A percentile compares a stretch with the other conserved stretches of the same genome.
Evolutionary conservation across 2,329 filamentous ascomycete genomes (phyloP).

Genomic region (Hypoxylon sp.): DNA sequence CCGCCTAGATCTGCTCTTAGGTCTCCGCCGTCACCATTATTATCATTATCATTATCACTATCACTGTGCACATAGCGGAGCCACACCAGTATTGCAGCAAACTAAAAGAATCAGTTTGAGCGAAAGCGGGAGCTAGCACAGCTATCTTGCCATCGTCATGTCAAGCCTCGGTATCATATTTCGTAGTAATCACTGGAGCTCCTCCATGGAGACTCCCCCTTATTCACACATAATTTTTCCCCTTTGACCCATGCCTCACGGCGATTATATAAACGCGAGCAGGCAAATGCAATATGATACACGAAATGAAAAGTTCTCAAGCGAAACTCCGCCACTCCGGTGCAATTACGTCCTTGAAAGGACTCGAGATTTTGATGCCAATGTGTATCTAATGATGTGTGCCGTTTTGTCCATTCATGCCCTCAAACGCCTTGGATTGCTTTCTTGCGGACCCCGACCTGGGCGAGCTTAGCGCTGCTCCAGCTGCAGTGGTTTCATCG

Average conservation of each 20-base stretch:
- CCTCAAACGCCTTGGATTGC: constrained; percentile 38
- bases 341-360: constrained; percentile 35
- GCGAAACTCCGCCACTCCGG: constrained; percentile 42
- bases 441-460: constrained; percentile 18
- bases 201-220: constrained; percentile 16
- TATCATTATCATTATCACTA: not conserved
- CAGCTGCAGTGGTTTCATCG: constrained; percentile 47
- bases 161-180: constrained; percentile 27
- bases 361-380: constrained; percentile 24
- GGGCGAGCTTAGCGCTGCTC: constrained; percentile 39
- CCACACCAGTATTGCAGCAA: not conserved
- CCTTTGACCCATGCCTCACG: constrained; percentile 37
- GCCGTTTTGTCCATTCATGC: constrained; percentile 47
- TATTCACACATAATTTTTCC: constrained; percentile 41
- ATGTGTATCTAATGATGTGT: constrained; percentile 44
- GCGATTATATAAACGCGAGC: constrained; percentile 47
- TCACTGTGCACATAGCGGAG: not conserved
- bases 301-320: constrained; percentile 31
- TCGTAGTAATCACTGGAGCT: constrained; percentile 7
- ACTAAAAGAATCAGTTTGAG: constrained; percentile 12
- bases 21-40: too few species aligned
- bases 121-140: constrained; percentile 10
- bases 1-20: not conserved
- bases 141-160: constrained; percentile 20
- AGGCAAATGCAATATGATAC: constrained; percentile 43